phyloP scores from a whole-genome alignment of 2,329 filamentous ascomycete species.

The Colletotrichum shisoi region DNA sequence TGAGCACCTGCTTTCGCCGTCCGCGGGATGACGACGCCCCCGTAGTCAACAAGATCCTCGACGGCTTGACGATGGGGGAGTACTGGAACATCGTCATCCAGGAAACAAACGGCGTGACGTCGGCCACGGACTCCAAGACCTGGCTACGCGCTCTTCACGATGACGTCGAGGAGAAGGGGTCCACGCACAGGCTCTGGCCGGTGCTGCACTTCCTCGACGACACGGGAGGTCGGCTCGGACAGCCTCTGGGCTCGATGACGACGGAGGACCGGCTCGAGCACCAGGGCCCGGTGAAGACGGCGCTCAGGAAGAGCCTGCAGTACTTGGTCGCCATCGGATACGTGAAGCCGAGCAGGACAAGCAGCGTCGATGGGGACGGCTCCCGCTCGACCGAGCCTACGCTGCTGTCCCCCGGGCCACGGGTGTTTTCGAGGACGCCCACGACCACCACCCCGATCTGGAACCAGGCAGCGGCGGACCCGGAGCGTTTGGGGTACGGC shows the following conservation, averaged over 20 bases:
- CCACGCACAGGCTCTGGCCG: conserved; percentile 42
- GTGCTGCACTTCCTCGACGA: conserved; percentile 43
- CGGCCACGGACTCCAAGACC: conserved; percentile 27
- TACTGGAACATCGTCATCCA: conserved; percentile 41
- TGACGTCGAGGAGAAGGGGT: conserved; percentile 28
- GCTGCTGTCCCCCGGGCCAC: conserved; percentile 40
- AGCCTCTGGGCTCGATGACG: conserved; percentile 11
- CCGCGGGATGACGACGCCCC: background rate
- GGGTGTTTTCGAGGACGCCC: conserved; percentile 23
- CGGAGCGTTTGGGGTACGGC: conserved; percentile 2
- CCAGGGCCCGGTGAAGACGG: background rate
- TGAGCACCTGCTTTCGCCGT: conserved; percentile 17
- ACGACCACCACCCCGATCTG: conserved; percentile 26
- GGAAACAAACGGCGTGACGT: conserved; percentile 11
- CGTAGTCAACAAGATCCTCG: conserved; percentile 24
- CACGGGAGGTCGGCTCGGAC: conserved; percentile 19
- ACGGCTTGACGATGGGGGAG: conserved; percentile 36
- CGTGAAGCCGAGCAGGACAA: background rate
- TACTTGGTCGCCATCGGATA: conserved; percentile 32
- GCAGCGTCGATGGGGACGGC: conserved; percentile 27
- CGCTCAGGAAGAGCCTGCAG: conserved; percentile 19
- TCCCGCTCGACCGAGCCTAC: conserved; percentile 23
- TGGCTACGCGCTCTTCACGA: conserved; percentile 24
- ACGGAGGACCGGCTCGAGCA: conserved; percentile 3
- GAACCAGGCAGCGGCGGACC: conserved; percentile 1